Conservation (phyloP, 2,329 filamentous ascomycete species). For the Hortaea sp. region DNA sequence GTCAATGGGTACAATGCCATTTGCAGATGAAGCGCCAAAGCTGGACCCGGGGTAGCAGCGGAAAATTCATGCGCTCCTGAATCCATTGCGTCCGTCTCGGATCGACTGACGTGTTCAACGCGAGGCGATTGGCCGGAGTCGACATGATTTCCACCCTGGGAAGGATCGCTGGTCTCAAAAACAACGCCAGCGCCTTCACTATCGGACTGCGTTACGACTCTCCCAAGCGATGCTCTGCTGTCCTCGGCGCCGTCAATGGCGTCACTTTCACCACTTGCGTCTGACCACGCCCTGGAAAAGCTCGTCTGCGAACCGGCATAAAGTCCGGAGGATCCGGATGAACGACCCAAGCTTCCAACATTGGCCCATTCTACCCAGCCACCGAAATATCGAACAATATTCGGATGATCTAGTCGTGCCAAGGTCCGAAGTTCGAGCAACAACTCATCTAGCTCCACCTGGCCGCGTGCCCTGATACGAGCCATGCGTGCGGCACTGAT, state of each 20-base stretch:
- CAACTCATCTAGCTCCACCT: conserved; percentile 45
- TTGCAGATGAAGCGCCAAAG: conserved; percentile 53
- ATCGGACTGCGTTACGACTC: conserved; percentile 6
- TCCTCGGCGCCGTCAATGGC: conserved; percentile 1
- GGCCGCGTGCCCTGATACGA: conserved; percentile 41
- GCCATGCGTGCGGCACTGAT: conserved; percentile 37
- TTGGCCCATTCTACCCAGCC: conserved; percentile 50
- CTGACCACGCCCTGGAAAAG: background rate
- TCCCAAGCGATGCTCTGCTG: conserved; percentile 9
- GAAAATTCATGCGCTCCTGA: background rate
- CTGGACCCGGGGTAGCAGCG: conserved; percentile 9
- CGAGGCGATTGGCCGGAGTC: too few species aligned
- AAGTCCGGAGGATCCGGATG: background rate
- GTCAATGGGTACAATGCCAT: conserved; percentile 57
- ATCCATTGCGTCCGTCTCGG: background rate
- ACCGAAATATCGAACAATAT: conserved; percentile 57
- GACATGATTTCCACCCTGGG: background rate
- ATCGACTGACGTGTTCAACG: conserved; percentile 11
- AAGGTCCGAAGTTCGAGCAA: conserved; percentile 50
- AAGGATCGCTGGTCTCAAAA: conserved; percentile 2
- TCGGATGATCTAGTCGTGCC: conserved; percentile 42
- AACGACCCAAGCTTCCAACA: background rate
- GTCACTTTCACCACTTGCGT: background rate
- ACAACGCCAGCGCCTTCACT: conserved; percentile 8
- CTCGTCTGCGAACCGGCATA: background rate